Evolutionary conservation across 257 asterid species (phyloP).

Genomic region (Nicotiana tomentosiformis): DNA sequence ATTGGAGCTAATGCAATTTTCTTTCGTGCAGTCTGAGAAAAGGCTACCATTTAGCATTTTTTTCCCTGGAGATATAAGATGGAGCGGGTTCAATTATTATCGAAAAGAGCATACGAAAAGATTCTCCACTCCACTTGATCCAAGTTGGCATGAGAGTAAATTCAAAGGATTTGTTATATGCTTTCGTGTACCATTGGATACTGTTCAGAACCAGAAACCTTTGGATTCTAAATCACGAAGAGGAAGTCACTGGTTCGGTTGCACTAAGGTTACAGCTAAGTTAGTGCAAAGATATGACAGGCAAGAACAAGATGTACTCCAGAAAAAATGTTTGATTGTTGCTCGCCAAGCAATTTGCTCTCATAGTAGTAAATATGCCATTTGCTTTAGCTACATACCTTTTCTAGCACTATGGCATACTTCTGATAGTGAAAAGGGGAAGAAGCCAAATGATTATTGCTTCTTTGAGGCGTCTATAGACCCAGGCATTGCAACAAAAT

Average conservation of each 20-base stretch:
- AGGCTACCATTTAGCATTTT: neutral
- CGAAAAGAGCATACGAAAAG: neutral
- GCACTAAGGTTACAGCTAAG: conserved; percentile 3
- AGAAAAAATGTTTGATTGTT: neutral
- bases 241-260: conserved; percentile 1
- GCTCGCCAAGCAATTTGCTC: neutral
- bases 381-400: conserved; percentile 2
- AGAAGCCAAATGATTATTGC: conserved; percentile 1
- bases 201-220: neutral
- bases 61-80: conserved; percentile 8
- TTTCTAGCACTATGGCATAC: neutral
- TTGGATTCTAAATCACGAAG: neutral
- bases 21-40: conserved; percentile 3
- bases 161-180: conserved; percentile 7
- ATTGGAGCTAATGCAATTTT: neutral
- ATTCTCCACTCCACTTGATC: conserved; percentile 1
- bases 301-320: neutral
- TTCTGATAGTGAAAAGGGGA: neutral
- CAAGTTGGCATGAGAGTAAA: neutral
- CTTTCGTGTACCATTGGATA: neutral
- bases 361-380: neutral
- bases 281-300: neutral
- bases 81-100: conserved; percentile 1
- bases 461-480: neutral
- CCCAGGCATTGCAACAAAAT: neutral